Percentiles rank a stretch among this genome's conserved stretches.
phyloP scores from a whole-genome alignment of 2,329 filamentous ascomycete genomes.

The Neofusicoccum umdonicola region DNA sequence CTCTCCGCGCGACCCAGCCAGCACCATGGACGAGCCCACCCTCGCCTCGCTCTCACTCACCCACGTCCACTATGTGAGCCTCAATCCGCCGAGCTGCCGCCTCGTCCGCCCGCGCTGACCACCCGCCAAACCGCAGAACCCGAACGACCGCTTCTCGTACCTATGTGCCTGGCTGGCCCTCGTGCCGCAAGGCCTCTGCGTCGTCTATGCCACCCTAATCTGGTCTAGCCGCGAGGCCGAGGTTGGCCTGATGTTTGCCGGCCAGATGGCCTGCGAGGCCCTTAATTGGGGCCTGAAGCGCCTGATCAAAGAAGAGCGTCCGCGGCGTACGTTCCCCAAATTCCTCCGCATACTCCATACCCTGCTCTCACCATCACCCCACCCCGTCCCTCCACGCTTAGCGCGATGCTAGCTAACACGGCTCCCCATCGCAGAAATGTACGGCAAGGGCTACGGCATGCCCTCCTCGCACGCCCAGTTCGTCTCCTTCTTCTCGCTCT shows the following conservation, averaged over 20 bases:
- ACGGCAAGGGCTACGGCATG: slow-evolving; percentile 96
- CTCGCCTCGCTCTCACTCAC: slow-evolving; percentile 90
- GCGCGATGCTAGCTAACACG: too few species aligned
- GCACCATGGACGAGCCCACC: slow-evolving; percentile 51
- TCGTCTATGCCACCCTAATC: slow-evolving; percentile 85
- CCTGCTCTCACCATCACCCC: slow-evolving; percentile 18
- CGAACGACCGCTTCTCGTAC: slow-evolving; percentile 78
- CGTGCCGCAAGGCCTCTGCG: slow-evolving; percentile 83
- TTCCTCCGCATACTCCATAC: neutral
- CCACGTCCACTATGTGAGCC: slow-evolving; percentile 90
- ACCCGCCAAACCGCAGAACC: slow-evolving; percentile 61
- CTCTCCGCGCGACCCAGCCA: neutral
- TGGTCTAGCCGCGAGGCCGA: slow-evolving; percentile 91
- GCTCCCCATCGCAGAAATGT: slow-evolving; percentile 52
- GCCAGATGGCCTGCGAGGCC: slow-evolving; percentile 87
- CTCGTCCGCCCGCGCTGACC: slow-evolving; percentile 5
- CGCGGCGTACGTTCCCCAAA: slow-evolving; percentile 59
- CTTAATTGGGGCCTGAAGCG: slow-evolving; percentile 89
- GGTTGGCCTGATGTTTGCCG: slow-evolving; percentile 82
- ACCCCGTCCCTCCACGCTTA: neutral
- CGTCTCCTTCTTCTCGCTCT: slow-evolving; percentile 85
- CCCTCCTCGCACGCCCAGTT: slow-evolving; percentile 94
- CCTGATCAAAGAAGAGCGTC: slow-evolving; percentile 87
- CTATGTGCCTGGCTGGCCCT: slow-evolving; percentile 92
- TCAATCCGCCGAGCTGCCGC: neutral